phyloP scores from a whole-genome alignment of 345 rosid genomes.

The Trapa incisa region DNA sequence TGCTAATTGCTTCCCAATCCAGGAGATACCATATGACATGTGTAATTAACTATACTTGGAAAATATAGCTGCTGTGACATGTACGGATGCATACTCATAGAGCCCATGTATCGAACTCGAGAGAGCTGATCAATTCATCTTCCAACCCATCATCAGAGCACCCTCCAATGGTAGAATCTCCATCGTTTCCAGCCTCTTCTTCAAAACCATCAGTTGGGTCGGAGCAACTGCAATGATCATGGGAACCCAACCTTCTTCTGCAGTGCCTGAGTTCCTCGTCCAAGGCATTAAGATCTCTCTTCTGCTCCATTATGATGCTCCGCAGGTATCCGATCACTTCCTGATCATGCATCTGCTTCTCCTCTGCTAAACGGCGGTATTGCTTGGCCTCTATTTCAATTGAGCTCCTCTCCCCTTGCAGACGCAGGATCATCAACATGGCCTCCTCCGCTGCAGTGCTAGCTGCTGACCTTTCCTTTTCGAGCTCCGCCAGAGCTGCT shows the following conservation, averaged over 20 bases:
- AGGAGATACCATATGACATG: not conserved
- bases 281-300: constrained; percentile 21
- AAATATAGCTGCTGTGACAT: too few relatives aligned
- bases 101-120: constrained; percentile 11
- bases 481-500: constrained; percentile 37
- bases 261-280: constrained; percentile 24
- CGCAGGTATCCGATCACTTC: constrained; percentile 52
- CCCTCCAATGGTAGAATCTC: constrained; percentile 13
- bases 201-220: not conserved
- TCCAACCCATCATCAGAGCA: not conserved
- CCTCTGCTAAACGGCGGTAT: constrained; percentile 39
- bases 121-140: constrained; percentile 10
- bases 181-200: constrained; percentile 16
- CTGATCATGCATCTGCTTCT: constrained; percentile 38
- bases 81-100: too few relatives aligned
- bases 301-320: constrained; percentile 37
- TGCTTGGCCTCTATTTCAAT: constrained; percentile 53
- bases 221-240: not conserved
- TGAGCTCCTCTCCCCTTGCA: constrained; percentile 51
- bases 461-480: constrained; percentile 67
- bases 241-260: constrained; percentile 15
- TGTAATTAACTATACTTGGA: too few relatives aligned
- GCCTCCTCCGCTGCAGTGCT: constrained; percentile 67
- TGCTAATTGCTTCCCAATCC: not conserved
- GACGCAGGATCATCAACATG: constrained; percentile 72